Base-by-base conservation (phyloP, 2,329 filamentous ascomycete species). In the Phyllosticta ampelicida region DNA sequence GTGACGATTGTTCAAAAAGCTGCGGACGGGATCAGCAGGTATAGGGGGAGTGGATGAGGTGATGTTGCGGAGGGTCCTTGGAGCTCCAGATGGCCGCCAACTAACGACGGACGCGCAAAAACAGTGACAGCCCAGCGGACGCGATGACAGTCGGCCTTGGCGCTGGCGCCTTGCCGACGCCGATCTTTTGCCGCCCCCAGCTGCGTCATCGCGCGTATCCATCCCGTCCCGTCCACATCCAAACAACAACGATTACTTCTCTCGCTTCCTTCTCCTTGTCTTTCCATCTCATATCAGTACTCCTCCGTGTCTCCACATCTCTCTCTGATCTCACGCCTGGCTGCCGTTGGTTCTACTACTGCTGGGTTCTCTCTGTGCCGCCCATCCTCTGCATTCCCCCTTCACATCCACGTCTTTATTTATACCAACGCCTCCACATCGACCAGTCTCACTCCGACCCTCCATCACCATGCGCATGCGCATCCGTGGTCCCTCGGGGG, bases 401-500 rank as follows among this genome's bases (percentile, higher is more conserved):
- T n/a, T n/a, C n/a, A n/a, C n/a, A n/a, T n/a, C n/a, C n/a, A n/a
- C n/a, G n/a, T n/a, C n/a, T n/a, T n/a, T n/a, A n/a, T n/a, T n/a
- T n/a, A n/a, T n/a, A 5, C 30, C 49, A 19, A n/a, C 18, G 13
- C 28, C 49, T 18, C n/a, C 36, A 44, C 2, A 4, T 18, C 36
- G 8, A 8, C 13, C 13, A 9, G 3, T 4, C 9, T 19, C 3
- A 28, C n/a, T 19, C 19, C 20, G 19, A 2, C 11, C 44, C 23
- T 16, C n/a, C 26, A 10, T 48, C 16, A 10, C 44, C 9, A 92
- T 96, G 80, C 83, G 86, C 63, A 78, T 94, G 60, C 83, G 89
- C 61, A 82, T 92, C 53, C 85, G 89, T 61, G 86, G 84, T 10
- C 90, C 90, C 1, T 78, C 80, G 50, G 90, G 90, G 62, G 83